A percentile compares a stretch with the other conserved stretches of the same genome.
phyloP scores from a whole-genome alignment of 768 basidiomycete genomes.

The Tylopilus rubrobrunneus region DNA sequence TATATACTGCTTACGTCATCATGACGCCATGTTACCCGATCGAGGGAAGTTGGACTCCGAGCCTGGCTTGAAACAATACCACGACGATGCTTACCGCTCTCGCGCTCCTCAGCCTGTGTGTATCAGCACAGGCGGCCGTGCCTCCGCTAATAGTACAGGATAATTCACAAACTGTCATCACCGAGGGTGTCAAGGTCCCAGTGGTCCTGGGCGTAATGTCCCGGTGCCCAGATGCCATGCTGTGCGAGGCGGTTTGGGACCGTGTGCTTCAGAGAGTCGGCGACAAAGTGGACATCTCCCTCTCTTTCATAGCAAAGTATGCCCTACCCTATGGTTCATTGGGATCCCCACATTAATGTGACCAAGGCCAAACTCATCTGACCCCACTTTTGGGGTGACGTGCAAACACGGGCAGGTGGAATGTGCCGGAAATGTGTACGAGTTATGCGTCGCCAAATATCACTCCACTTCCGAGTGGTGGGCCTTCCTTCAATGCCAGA shows the following conservation, averaged over 20 bases:
- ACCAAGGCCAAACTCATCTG: slow-evolving; percentile 56
- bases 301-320: slow-evolving; percentile 75
- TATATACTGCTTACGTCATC: slow-evolving; percentile 22
- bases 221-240: slow-evolving; percentile 75
- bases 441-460: slow-evolving; percentile 75
- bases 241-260: slow-evolving; percentile 78
- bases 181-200: slow-evolving; percentile 40
- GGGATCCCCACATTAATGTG: slow-evolving; percentile 8
- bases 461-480: slow-evolving; percentile 62
- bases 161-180: slow-evolving; percentile 5
- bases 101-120: slow-evolving; percentile 15
- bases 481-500: slow-evolving; percentile 80
- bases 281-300: slow-evolving; percentile 61
- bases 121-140: slow-evolving; percentile 10
- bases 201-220: slow-evolving; percentile 62
- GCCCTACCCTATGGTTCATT: slow-evolving; percentile 25
- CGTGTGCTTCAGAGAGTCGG: slow-evolving; percentile 59
- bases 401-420: slow-evolving; percentile 81
- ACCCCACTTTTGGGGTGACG: slow-evolving; percentile 68
- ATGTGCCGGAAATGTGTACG: slow-evolving; percentile 86
- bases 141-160: slow-evolving; percentile 22
- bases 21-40: slow-evolving; percentile 20
- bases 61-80: slow-evolving; percentile 7
- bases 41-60: not conserved
- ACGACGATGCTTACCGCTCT: slow-evolving; percentile 19